Evolutionary conservation across 345 rosid species (phyloP).

Genomic region (Eucalyptus polyanthemos): DNA sequence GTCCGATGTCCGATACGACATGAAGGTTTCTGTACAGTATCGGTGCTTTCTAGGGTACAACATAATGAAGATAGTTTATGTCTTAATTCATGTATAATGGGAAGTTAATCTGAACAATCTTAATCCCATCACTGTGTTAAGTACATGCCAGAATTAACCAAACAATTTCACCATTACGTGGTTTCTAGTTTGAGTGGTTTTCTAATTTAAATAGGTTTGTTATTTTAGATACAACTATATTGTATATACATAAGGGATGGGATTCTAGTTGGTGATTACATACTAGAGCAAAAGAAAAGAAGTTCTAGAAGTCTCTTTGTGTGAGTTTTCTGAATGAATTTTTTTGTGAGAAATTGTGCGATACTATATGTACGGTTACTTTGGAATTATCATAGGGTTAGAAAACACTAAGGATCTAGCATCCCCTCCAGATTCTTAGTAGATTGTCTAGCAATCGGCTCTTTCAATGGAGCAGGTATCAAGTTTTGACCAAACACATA

Average conservation of each 20-base stretch:
- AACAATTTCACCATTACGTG: neutral
- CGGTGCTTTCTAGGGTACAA: neutral
- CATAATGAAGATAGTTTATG: neutral
- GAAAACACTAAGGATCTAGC: neutral
- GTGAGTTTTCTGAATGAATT: neutral
- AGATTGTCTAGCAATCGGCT: neutral
- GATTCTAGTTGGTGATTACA: neutral
- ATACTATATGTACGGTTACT: neutral
- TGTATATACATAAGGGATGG: neutral
- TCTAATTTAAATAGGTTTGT: neutral
- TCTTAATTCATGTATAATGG: neutral
- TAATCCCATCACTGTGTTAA: neutral
- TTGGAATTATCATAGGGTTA: neutral
- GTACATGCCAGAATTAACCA: neutral
- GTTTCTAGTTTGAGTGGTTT: neutral
- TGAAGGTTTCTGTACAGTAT: accelerated
- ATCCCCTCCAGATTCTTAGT: neutral
- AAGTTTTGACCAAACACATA: neutral
- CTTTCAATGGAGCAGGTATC: neutral
- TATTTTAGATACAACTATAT: neutral
- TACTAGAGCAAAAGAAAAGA: neutral
- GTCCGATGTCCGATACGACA: too few relatives aligned
- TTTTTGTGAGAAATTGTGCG: neutral
- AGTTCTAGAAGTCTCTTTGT: neutral
- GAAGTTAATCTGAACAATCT: neutral